Conservation (phyloP, 805 yeast genomes). For the Yarrowia keelungensis region DNA sequence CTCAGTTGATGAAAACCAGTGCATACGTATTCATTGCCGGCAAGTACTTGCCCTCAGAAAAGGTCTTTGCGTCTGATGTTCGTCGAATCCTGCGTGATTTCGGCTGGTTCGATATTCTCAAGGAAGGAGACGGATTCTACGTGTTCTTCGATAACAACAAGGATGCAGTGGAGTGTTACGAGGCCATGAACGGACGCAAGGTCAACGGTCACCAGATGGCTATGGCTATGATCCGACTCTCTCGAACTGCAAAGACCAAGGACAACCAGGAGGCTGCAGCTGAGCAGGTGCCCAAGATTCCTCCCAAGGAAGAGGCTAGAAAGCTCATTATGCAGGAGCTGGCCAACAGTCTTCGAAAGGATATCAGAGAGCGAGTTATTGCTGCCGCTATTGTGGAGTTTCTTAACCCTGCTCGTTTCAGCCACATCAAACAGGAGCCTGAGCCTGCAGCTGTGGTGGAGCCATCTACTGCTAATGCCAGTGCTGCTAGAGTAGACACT, state of each 20-base stretch:
- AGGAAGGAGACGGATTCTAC: conserved; percentile 70
- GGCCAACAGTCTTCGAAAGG: conserved; percentile 66
- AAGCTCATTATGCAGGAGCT: conserved; percentile 67
- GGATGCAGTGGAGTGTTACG: conserved; percentile 67
- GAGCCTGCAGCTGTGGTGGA: not conserved
- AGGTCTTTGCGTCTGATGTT: conserved; percentile 62
- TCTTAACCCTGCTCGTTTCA: conserved; percentile 56
- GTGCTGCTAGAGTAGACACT: conserved; percentile 36
- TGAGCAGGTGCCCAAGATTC: not conserved
- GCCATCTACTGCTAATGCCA: not conserved
- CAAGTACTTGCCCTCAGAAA: conserved; percentile 46
- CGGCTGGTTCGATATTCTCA: conserved; percentile 69
- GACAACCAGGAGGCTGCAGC: conserved; percentile 8
- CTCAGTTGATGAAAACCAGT: conserved; percentile 41
- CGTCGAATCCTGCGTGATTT: conserved; percentile 64
- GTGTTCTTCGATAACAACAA: conserved; percentile 67
- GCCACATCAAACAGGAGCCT: conserved; percentile 21
- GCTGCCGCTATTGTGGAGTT: conserved; percentile 71
- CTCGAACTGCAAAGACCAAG: conserved; percentile 2
- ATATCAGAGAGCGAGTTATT: conserved; percentile 73
- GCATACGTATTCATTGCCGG: conserved; percentile 46
- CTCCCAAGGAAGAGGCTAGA: conserved; percentile 64
- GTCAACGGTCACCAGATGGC: conserved; percentile 58
- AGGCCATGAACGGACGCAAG: conserved; percentile 64
- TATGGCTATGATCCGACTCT: conserved; percentile 57